phyloP scores from a whole-genome alignment of 1,139 yeast genomes.

The Suhomyces panamericanus region DNA sequence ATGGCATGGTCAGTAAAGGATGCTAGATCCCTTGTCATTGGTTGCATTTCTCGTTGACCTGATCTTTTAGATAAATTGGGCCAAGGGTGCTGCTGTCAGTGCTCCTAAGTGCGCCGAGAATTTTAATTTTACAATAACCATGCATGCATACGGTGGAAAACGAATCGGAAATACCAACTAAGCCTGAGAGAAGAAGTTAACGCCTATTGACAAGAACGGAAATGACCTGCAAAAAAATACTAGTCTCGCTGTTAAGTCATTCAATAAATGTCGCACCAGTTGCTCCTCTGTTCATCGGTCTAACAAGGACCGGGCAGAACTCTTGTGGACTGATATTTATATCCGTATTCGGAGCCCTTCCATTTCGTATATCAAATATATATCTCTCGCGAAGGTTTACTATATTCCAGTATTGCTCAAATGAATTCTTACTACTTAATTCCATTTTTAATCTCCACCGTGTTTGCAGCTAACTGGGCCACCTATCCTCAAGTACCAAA shows the following conservation, averaged over 20 bases:
- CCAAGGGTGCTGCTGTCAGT: background rate
- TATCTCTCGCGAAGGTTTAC: background rate
- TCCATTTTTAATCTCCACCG: background rate
- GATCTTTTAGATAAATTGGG: background rate
- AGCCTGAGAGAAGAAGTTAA: background rate
- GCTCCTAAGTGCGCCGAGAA: background rate
- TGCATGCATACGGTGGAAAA: too few species aligned
- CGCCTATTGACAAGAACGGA: too few species aligned
- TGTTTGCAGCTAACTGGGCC: conserved; percentile 18
- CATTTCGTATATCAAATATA: background rate
- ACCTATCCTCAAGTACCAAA: conserved; percentile 51
- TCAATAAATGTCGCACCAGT: too few species aligned
- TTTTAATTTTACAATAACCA: too few species aligned
- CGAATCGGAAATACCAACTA: background rate
- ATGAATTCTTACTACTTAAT: background rate
- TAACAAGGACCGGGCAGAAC: too few species aligned
- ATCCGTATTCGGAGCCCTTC: background rate
- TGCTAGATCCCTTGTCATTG: background rate
- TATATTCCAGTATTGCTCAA: background rate
- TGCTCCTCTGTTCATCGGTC: too few species aligned
- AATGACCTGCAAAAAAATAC: too few species aligned
- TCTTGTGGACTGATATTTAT: background rate
- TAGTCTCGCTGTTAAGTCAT: too few species aligned
- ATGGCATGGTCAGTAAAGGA: background rate
- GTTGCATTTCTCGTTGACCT: background rate